Base-by-base conservation (phyloP, 306 rosid species). In the Betula pendula region DNA sequence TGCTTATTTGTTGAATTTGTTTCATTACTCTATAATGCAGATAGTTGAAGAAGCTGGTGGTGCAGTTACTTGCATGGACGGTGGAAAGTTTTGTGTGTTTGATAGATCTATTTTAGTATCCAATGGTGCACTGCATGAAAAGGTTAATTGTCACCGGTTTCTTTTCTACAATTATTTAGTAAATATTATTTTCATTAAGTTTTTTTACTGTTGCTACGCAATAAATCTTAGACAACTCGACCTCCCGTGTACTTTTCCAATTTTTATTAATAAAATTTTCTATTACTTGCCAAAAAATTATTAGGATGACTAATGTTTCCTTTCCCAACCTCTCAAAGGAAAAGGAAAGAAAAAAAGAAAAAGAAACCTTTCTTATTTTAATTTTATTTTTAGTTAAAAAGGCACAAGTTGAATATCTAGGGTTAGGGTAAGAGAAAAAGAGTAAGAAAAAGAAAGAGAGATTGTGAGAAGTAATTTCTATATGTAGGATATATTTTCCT, bases 21-120 rank as follows among this genome's bases (percentile, higher is more conserved):
- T 71, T 71, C 24, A 16, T 25, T 49, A 5, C 29, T 22, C 2
- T 49, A 7, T 48, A 56, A 59, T 63, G 73, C 81, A 92, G 98
- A 89, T 94, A 72, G 97, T 92, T 66, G 97, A 94, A 82, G 98
- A 94, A 89, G 95, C 98, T 42, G 98, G 96, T 35, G 98, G 97
- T 56, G 24, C 84, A 38, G 91, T 92, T 65, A 87, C 96, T 50
- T 73, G 95, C 79, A 94, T 94, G 98, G 98, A 94, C 68, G 97
- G 98, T 55, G 92, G 95, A 70, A 88, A 87, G 55, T 94, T 94
- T 84, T 84, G 86, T 68, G 96, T 94, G 31, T 94, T 94, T 88
- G 97, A 94, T 87, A 89, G 98, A 83, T 94, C 98, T 44, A 91
- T 92, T 67, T 85, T 94, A 89, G 97, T 94, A 63, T 92, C 97